Evolutionary conservation across 176 grass and related monocot genomes (phyloP), one percentile per base, ranked within the genome.

Genomic region (Juncus inflexus): DNA sequence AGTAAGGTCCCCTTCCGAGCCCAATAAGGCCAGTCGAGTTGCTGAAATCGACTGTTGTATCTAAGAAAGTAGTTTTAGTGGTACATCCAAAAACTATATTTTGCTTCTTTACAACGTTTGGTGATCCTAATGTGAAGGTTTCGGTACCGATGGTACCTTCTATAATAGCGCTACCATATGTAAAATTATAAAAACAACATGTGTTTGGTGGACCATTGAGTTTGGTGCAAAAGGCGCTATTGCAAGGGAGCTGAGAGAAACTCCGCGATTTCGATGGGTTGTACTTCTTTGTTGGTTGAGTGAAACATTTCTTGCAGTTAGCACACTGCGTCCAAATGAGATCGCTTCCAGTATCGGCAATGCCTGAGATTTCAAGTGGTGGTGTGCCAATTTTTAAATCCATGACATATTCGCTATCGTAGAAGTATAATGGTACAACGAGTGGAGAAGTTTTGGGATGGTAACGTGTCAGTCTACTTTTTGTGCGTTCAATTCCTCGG

Each of bases 341-440:
- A 39, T 45, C 7, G 38, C 69, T 73, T 28, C 69, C 69, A 7
- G 69, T 73, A 43, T 50, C 51, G 10, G 54, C 35, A 2, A 70
- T 2, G 16, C 19, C 66, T 35, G 66, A 55, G 47, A 70, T 70
- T 6, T 8, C 28, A 4, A 50, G 47, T 3, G 47, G 4, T 0
- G 66, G 51, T 14, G 50, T 70, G 8, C 66, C 66, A 37, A 70
- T 70, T 4, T 43, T 37, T 38, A 70, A 36, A 28, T 70, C 51
- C 16, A 70, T 70, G 3, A 70, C 15, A 51, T 70, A 70, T 15
- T 70, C 41, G 0, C 6, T n/a, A 39, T 8, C 9, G 9, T 11
- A 6, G 14, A 6, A 70, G 1, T 58, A 4, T 43, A 70, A 12
- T 1, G 66, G 38, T 28, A 28, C 19, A 28, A 28, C 1, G 5